Percentiles rank a stretch among this genome's conserved stretches.
phyloP scores from a whole-genome alignment of 768 basidiomycete species.

The Rhizopogon roseolus region DNA sequence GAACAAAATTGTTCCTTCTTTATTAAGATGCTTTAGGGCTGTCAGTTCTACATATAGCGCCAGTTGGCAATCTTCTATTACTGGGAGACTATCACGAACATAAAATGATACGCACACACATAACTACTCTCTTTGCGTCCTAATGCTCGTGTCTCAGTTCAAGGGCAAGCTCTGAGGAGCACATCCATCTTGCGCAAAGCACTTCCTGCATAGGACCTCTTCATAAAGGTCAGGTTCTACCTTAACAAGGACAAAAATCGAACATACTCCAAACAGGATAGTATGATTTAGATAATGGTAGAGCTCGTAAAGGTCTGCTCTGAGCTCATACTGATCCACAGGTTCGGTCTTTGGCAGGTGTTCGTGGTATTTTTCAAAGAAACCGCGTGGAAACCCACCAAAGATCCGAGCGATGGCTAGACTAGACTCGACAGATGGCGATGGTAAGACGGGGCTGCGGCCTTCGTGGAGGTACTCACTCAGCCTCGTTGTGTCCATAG shows the following conservation, averaged over 20 bases:
- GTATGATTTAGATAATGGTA: slow-evolving; percentile 86
- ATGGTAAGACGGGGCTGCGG: background rate
- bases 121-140: too few relatives aligned
- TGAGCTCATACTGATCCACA: slow-evolving; percentile 55
- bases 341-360: slow-evolving; percentile 62
- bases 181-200: slow-evolving; percentile 44
- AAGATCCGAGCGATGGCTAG: slow-evolving; percentile 78
- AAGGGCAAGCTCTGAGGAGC: slow-evolving; percentile 33
- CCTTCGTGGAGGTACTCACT: slow-evolving; percentile 42
- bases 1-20: too few relatives aligned
- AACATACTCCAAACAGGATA: slow-evolving; percentile 67
- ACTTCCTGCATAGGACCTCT: slow-evolving; percentile 49
- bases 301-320: slow-evolving; percentile 68
- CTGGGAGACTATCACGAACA: background rate
- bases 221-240: background rate
- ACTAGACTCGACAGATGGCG: slow-evolving; percentile 29
- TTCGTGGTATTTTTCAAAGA: slow-evolving; percentile 63
- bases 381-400: slow-evolving; percentile 62
- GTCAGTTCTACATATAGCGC: background rate
- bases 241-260: background rate
- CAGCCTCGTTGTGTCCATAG: slow-evolving; percentile 78
- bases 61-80: background rate
- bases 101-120: background rate
- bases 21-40: background rate
- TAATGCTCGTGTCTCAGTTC: background rate